Base-by-base conservation (phyloP, 257 asterid species). In the Lantana camara region DNA sequence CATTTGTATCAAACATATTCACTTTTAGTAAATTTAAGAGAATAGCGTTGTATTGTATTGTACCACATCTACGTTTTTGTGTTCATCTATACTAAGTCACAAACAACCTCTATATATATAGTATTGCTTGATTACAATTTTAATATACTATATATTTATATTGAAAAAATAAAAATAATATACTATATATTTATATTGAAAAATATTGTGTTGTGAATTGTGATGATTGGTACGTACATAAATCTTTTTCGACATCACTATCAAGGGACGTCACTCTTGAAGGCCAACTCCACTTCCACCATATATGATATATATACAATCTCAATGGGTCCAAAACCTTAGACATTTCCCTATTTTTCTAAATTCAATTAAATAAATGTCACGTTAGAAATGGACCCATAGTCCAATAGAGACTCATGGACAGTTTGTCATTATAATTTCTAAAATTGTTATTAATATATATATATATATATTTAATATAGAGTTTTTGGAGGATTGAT, bases 251-350 rank as follows among this genome's bases (percentile, higher is more conserved):
- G 17, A 63, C 72, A 48, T 79, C 79, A 23, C 64, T 46, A 47
- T 76, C 82, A 60, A 60, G 42, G 7, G 17, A 68, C 64, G 79
- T 75, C 79, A 64, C 38, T 42, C 47, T 74, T 57, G 17, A 8
- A 47, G 60, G 51, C 65, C 49, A 75, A 47, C 64, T 70, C 60
- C 65, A 53, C 67, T 70, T 64, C 80, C 58, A 59, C 59, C 12
- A 29, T 67, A 69, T 73, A 62, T 37, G 41, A 73, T 2, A 35
- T 35, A 35, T 35, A 35, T 35, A 35, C 15, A 67, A 76, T 56
- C 70, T 27, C 2, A 4, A 45, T 45, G 42, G 81, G 79, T 0
- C 79, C 32, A 52, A 51, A 55, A 35, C 20, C 14, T 60, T 68
- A 44, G 68, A 63, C 47, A 67, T 22, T 58, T 55, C 46, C 66